Evolutionary conservation across 2,329 filamentous ascomycete genomes (phyloP), one percentile per base, ranked within the genome.

Genomic region (Pseudophaeomoniella oleicola): DNA sequence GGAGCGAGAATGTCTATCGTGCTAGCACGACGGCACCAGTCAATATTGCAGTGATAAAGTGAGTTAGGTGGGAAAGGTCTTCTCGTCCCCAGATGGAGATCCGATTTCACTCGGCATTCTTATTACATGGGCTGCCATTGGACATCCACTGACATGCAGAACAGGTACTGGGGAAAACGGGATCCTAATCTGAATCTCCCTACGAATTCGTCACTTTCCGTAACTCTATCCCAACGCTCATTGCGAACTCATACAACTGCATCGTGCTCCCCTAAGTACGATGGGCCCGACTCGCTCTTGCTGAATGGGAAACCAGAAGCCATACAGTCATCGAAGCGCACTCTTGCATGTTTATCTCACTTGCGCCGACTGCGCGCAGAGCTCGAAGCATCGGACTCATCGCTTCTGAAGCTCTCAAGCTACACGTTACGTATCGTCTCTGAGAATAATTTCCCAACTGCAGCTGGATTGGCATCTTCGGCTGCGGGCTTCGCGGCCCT

Each of bases 381-480:
- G 16, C 69, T 96, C 51, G 90, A 98, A 60, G 65, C 67, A 22
- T 60, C 69, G 42, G 67, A 94, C 55, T 49, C 76, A 0, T 76
- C 75, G 15, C 71, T 94, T n/a, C 85, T 88, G 31, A 84, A 82
- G 58, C 75, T 98, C 39, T 82, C 85, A 9, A 56, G 68, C 36
- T 68, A 81, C 51, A 76, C 82, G 19, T 75, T 98, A 42, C 81
- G 79, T 49, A 79, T 98, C 46, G 86, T 94, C 39, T 90, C 83
- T 39, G 82, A 90, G 66, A 98, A 98, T 72, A 98, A 98, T 71
- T 98, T 98, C 71, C 90, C 90, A 44, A 98, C 90, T 2, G 90
- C 90, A 16, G 90, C 90, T 3, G 90, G 90, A 4, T 76, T 98
- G 17, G 69, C 69, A 19, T 64, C 58, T 40, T 64, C 58, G 6